Evolutionary conservation across 1,284 basidiomycete genomes (phyloP), one percentile per base, ranked within the genome.

Genomic region (Trametes sp.): DNA sequence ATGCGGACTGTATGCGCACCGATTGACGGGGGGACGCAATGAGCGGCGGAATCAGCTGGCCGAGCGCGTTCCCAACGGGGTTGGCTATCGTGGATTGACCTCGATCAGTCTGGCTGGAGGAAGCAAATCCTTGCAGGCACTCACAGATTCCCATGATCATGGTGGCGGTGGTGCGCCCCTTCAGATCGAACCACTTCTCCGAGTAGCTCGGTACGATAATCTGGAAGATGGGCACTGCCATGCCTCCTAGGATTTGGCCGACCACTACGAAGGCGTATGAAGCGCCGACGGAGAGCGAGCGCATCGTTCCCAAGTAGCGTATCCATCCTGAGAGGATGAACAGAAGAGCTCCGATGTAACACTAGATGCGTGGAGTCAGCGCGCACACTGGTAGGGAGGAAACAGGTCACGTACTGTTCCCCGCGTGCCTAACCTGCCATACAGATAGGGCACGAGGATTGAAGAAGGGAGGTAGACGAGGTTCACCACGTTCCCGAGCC

Each of bases 121-220:
- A 24, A 16, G 29, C 28, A 45, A 16, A 23, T 4, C 11, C 35
- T n/a, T 21, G 21, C 23, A 13, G 14, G 46, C 24, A 62, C 77
- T 57, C 63, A 89, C 90, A 81, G 35, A 94, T 82, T n/a, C 90
- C 84, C 57, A 93, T 78, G 31, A 90, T 71, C 90, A 92, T 93
- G 1, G 92, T 94, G 16, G 89, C 90, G 0, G 92, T 93, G 7
- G 88, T 93, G 49, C 92, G 81, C 21, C 88, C 85, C 60, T 83
- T 81, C 46, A 92, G 75, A 66, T 90, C 85, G 68, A 94, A 94
- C 92, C 92, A 94, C 31, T 81, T 80, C 71, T 94, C 89, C 0
- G 91, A 93, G 73, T 89, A 94, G 59, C 84, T 88, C 2, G 84
- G 83, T 1, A 82, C 82, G 5, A 93, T 76, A 23, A 93, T 82